These are phyloP conservation scores for Hemerocallis citrina DNA, from an alignment of 106 monocot species.

Conservation along the genomic window DNA sequence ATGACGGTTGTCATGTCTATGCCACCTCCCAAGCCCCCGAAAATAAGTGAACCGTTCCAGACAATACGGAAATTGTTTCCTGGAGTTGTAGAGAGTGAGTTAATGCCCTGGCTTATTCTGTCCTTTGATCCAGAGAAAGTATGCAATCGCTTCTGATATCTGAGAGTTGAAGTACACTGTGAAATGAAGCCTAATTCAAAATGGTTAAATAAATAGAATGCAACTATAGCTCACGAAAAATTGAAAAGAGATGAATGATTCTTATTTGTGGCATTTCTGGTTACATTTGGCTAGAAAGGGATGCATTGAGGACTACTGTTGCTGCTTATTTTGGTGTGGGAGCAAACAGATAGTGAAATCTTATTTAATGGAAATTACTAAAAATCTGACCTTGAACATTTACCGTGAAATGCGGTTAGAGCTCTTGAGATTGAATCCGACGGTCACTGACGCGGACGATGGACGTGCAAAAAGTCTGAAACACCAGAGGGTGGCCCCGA, in stretches of 20 bases:
- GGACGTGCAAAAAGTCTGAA: too few species aligned
- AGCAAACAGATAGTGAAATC: too few species aligned
- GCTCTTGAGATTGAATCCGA: too few species aligned
- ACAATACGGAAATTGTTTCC: slow-evolving; percentile 82
- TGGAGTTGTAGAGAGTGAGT: slow-evolving; percentile 51
- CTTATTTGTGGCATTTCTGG: not conserved
- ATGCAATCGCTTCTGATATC: slow-evolving; percentile 66
- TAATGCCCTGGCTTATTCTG: slow-evolving; percentile 58
- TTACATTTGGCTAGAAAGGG: slow-evolving; percentile 8
- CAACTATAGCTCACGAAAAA: not conserved
- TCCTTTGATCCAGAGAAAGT: slow-evolving; percentile 71
- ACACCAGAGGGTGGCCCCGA: too few species aligned
- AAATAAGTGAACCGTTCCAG: slow-evolving; percentile 62
- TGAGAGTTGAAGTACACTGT: slow-evolving; percentile 20
- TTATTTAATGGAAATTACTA: too few species aligned
- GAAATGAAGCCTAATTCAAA: not conserved
- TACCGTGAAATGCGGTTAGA: too few species aligned
- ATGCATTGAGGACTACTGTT: not conserved
- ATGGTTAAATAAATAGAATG: not conserved
- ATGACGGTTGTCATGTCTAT: slow-evolving; percentile 10
- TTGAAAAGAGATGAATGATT: not conserved
- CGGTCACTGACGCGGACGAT: too few species aligned
- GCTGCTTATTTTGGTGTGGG: too few species aligned
- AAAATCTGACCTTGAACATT: too few species aligned
- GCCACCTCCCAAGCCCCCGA: slow-evolving; percentile 62